Percentiles rank a stretch among this genome's conserved stretches.
Conservation (phyloP, 2,329 filamentous ascomycete species). For the Diaporthe ilicicola region DNA sequence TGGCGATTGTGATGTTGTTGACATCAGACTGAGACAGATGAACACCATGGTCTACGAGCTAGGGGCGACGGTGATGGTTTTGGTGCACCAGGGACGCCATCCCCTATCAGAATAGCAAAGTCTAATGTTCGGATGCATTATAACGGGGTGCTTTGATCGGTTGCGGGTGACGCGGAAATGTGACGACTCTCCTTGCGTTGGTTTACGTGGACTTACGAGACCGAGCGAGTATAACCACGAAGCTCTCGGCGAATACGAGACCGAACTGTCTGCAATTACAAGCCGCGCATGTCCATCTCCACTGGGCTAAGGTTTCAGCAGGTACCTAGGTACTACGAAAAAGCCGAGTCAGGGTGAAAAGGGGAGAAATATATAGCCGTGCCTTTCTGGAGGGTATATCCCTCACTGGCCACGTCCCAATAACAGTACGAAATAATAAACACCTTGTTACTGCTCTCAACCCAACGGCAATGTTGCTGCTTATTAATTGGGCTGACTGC, state of each 20-base stretch:
- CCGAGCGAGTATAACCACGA: neutral
- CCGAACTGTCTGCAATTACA: neutral
- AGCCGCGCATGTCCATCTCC: neutral
- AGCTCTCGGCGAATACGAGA: neutral
- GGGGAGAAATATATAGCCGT: too few species aligned
- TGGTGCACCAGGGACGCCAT: neutral
- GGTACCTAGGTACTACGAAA: neutral
- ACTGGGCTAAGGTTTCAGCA: neutral
- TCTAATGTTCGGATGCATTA: too few species aligned
- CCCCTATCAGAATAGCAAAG: neutral
- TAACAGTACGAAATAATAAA: too few species aligned
- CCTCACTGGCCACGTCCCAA: too few species aligned
- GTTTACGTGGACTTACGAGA: conserved; percentile 8
- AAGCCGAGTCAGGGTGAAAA: neutral
- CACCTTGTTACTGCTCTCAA: too few species aligned
- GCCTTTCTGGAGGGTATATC: too few species aligned
- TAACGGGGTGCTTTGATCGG: neutral
- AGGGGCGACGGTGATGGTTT: neutral
- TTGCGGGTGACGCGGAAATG: neutral
- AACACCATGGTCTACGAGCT: neutral
- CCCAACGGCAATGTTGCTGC: too few species aligned
- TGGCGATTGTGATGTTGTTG: neutral
- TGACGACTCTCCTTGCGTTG: neutral
- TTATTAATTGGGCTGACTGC: too few species aligned
- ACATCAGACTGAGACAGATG: neutral